A percentile compares a stretch with the other conserved stretches of the same genome.
Conservation (phyloP, 1,284 basidiomycete genomes). For the Microbotryum lychnidis-dioicae region DNA sequence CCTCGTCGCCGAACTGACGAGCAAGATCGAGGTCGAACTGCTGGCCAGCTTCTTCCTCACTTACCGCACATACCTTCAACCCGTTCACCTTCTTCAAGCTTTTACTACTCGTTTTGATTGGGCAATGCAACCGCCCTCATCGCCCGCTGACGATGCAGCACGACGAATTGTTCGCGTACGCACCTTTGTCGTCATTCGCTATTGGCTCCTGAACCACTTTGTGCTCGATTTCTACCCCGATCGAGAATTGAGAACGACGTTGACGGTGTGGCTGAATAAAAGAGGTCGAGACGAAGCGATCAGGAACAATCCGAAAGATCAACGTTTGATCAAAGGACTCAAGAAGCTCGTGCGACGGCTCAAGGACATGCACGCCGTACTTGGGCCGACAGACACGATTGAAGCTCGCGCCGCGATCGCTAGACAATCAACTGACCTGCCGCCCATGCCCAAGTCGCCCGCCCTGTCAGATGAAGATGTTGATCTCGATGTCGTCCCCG, state of each 20-base stretch:
- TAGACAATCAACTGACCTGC: too few relatives aligned
- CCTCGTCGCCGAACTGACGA: slow-evolving; percentile 80
- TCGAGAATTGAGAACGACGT: slow-evolving; percentile 57
- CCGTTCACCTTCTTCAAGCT: slow-evolving; percentile 65
- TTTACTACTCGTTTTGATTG: slow-evolving; percentile 77
- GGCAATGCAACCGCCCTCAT: slow-evolving; percentile 48
- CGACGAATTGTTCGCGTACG: slow-evolving; percentile 69
- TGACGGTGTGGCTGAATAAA: slow-evolving; percentile 71
- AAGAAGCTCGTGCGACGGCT: slow-evolving; percentile 71
- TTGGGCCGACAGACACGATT: slow-evolving; percentile 1
- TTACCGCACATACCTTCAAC: slow-evolving; percentile 68
- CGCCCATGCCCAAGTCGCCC: slow-evolving; percentile 1
- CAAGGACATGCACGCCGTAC: slow-evolving; percentile 48
- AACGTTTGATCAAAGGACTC: slow-evolving; percentile 69
- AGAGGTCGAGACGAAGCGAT: slow-evolving; percentile 59
- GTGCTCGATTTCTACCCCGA: slow-evolving; percentile 75
- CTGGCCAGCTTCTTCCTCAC: slow-evolving; percentile 73
- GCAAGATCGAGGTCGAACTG: slow-evolving; percentile 71
- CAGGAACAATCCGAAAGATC: slow-evolving; percentile 53
- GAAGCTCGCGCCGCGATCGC: too few relatives aligned
- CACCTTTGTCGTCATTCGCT: slow-evolving; percentile 75
- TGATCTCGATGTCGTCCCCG: slow-evolving; percentile 19
- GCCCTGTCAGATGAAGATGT: slow-evolving; percentile 27
- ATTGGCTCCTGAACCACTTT: slow-evolving; percentile 81
- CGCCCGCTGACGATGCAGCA: slow-evolving; percentile 47